Evolutionary conservation across 805 yeast genomes (phyloP), one percentile per base, ranked within the genome.

Genomic region (Saccharomycopsis oosterbeekiorum): DNA sequence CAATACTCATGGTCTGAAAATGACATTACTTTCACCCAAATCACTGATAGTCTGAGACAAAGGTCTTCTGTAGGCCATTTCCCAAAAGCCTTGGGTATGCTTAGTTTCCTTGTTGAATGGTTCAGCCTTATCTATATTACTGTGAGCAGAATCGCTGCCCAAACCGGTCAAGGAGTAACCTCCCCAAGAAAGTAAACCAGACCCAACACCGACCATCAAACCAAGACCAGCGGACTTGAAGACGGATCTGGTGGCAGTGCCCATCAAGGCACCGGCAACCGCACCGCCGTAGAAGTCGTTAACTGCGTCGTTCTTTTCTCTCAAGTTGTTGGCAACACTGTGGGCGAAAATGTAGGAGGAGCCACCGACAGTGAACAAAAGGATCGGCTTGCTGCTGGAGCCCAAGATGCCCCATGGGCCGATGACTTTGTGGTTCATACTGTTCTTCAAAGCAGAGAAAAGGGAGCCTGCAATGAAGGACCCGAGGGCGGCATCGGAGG

Each of bases 11-110:
- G 58, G 58, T 43, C 62, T 61, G 51, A 64, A 60, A 19, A 60
- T 63, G 34, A 60, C 57, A 24, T 54, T 57, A 26, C 58, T 59
- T 50, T 60, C 63, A 65, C 96, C 96, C 67, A 89, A 77, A 68
- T 84, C 85, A 64, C 82, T 86, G 34, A 86, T 81, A 10, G 96
- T 88, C 74, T 88, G 91, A 21, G 90, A 83, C 66, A 89, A 75
- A 17, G 96, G 96, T 69, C 88, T 82, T 78, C 96, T 85, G 76
- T 84, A 82, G 70, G 84, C 82, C 42, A 85, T 84, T 65, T 88
- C 93, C 91, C 91, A 89, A 75, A 88, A 87, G 43, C 84, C 84
- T 69, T 82, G 85, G 61, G 70, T 76, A 64, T 73, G 72, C 54
- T 73, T 73, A 26, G 65, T 69, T 24, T 40, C 55, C 19, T 67